Evolutionary conservation across 768 basidiomycete species (phyloP), one percentile per base, ranked within the genome.

Genomic region (Tephrocybe sp.): DNA sequence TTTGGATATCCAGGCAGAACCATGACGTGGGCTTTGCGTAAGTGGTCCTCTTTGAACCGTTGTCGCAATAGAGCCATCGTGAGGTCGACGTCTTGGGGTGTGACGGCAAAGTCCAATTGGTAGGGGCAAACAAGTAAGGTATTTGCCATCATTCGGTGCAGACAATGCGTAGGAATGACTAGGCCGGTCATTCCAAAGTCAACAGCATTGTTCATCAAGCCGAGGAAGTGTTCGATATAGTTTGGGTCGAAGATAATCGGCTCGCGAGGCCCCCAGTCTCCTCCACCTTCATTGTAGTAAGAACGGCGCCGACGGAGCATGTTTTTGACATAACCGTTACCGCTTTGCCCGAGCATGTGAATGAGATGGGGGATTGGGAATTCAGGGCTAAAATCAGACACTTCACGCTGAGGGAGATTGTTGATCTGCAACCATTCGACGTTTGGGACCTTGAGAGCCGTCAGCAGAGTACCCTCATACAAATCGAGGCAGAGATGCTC

Each of bases 221-320:
- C 6, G 11, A 29, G 6, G 27, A 29, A 11, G 27, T 11, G 27
- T 29, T 29, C 27, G 11, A 13, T 15, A 4, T 5, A 30, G 34
- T 25, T 43, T 21, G 19, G 49, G 18, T 29, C 31, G 33, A 31
- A 44, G 12, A 50, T 33, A 1, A 50, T n/a, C n/a, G n/a, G 27
- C 29, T 50, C 42, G 7, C 27, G 34, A 19, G 49, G 49, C 10
- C 49, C 49, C n/a, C 27, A 33, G 19, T 50, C 49, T 41, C 2
- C 31, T 30, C 11, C 34, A 41, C 4, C 33, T 29, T 50, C 49
- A 15, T 15, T n/a, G 22, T 43, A 50, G 11, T 43, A 50, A n/a
- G 29, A 24, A 30, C 49, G 49, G 12, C 49, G 49, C 12, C 49
- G 49, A 21, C 49, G 49, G 21, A 43, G 49, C 3, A 50, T 16